A percentile compares a stretch with the other conserved stretches of the same genome.
Evolutionary conservation across 768 basidiomycete genomes (phyloP).

Genomic region (Russula ochroleuca): DNA sequence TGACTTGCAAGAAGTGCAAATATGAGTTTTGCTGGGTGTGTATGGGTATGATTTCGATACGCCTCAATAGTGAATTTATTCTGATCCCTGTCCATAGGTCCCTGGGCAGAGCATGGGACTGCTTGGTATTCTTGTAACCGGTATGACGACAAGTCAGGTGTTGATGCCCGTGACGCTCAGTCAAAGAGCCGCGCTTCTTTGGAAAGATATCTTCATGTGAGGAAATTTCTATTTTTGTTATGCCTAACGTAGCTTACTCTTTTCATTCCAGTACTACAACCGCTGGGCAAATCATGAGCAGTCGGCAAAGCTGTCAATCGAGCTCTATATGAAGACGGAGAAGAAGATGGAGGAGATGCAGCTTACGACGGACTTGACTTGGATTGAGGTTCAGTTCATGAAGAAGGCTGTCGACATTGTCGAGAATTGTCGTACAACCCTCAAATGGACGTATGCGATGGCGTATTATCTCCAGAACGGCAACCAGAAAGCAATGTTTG

Average conservation of each 20-base stretch:
- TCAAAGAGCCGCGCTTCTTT: slow-evolving; percentile 84
- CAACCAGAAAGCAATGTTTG: slow-evolving; percentile 92
- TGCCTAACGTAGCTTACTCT: slow-evolving; percentile 1
- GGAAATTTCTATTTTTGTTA: slow-evolving; percentile 30
- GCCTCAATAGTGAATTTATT: slow-evolving; percentile 36
- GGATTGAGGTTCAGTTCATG: slow-evolving; percentile 99
- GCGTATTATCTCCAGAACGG: slow-evolving; percentile 90
- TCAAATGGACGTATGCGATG: slow-evolving; percentile 99
- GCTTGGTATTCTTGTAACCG: slow-evolving; percentile 98
- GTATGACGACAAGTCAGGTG: slow-evolving; percentile 87
- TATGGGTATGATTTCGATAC: slow-evolving; percentile 59
- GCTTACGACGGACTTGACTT: slow-evolving; percentile 82
- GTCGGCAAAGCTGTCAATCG: slow-evolving; percentile 92
- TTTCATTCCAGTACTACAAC: slow-evolving; percentile 80
- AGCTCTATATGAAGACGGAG: slow-evolving; percentile 92
- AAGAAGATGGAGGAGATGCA: slow-evolving; percentile 99
- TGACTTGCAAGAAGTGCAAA: slow-evolving; percentile 99
- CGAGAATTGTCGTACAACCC: slow-evolving; percentile 84
- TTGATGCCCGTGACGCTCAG: slow-evolving; percentile 88
- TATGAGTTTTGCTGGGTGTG: slow-evolving; percentile 99
- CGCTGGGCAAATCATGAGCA: slow-evolving; percentile 99
- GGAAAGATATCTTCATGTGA: slow-evolving; percentile 92
- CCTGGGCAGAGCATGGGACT: slow-evolving; percentile 96
- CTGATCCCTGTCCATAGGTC: slow-evolving; percentile 50
- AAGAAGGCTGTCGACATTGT: slow-evolving; percentile 96